Percentiles rank a stretch among this genome's conserved stretches.
These are phyloP conservation scores for Prototheca wickerhamii DNA, from an alignment of 163 green algal genomes.

Conservation along the genomic window DNA sequence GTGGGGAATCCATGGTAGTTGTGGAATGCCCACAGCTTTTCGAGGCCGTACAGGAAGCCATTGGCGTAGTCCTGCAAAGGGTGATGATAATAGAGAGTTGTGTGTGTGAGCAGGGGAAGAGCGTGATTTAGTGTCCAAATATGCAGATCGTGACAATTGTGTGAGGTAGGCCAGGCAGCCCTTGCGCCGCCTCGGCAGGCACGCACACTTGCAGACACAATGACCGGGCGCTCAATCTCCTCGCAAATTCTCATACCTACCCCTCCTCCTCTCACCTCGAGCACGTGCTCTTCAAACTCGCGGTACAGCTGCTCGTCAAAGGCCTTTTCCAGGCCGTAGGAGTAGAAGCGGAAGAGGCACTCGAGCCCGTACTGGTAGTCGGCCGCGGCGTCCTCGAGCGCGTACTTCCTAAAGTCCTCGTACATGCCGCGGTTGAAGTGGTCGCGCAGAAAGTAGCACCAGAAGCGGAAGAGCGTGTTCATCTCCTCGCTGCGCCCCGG, in stretches of 20 bases:
- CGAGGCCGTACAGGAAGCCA: slow-evolving; percentile 80
- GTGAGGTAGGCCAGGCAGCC: no score
- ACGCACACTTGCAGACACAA: background rate
- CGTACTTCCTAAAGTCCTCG: slow-evolving; percentile 71
- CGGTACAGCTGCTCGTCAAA: slow-evolving; percentile 73
- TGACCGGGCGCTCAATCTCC: background rate
- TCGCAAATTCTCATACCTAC: background rate
- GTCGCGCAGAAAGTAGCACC: slow-evolving; percentile 90
- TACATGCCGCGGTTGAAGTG: slow-evolving; percentile 91
- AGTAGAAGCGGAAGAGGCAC: slow-evolving; percentile 94
- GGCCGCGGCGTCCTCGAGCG: slow-evolving; percentile 43
- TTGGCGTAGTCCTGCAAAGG: slow-evolving; percentile 31
- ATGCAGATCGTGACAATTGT: no score
- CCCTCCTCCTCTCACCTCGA: slow-evolving; percentile 36
- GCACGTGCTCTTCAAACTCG: slow-evolving; percentile 85
- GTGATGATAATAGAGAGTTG: background rate
- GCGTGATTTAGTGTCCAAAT: background rate
- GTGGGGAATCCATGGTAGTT: slow-evolving; percentile 76
- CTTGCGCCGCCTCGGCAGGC: no score
- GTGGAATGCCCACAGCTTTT: slow-evolving; percentile 92
- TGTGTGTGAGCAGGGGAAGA: background rate
- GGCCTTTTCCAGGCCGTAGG: slow-evolving; percentile 82
- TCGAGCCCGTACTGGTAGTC: slow-evolving; percentile 90
- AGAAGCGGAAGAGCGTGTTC: slow-evolving; percentile 96
- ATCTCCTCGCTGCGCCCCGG: slow-evolving; percentile 75